Percentiles rank a stretch among this genome's conserved stretches.
Evolutionary conservation across 345 rosid genomes (phyloP).

Genomic region (Syzygium aqueum): DNA sequence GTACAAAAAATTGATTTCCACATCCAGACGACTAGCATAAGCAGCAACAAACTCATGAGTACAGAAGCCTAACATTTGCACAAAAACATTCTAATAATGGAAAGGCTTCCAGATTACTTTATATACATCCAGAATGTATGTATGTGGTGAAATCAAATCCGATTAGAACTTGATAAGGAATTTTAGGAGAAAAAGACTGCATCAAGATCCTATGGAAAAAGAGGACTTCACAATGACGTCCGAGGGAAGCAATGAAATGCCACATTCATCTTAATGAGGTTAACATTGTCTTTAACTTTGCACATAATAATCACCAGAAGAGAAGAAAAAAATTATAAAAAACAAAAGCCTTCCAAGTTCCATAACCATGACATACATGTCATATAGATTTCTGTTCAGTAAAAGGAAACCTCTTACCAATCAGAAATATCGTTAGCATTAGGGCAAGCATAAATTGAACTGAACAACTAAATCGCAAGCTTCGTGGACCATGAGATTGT

Average conservation of each 20-base stretch:
- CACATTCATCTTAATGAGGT: not conserved
- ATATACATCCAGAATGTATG: not conserved
- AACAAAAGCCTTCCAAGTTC: not conserved
- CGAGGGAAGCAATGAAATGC: not conserved
- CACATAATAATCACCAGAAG: not conserved
- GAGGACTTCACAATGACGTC: not conserved
- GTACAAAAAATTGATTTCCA: not conserved
- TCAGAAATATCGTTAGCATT: constrained; percentile 51
- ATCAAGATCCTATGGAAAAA: not conserved
- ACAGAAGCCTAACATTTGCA: not conserved
- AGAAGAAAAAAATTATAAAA: not conserved
- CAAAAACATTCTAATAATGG: not conserved
- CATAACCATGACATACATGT: not conserved
- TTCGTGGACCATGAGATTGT: constrained; percentile 33
- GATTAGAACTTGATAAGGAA: not conserved
- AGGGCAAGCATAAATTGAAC: constrained; percentile 55
- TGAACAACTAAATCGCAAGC: constrained; percentile 38
- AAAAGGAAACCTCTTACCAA: constrained; percentile 33
- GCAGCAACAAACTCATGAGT: not conserved
- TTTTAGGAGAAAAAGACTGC: not conserved
- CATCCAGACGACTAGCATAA: not conserved
- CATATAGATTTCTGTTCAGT: not conserved
- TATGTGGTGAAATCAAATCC: not conserved
- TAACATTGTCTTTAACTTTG: not conserved
- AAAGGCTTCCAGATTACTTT: not conserved